Base-by-base conservation (phyloP, 2,329 filamentous ascomycete species). In the Colletotrichum gloeosporioides region DNA sequence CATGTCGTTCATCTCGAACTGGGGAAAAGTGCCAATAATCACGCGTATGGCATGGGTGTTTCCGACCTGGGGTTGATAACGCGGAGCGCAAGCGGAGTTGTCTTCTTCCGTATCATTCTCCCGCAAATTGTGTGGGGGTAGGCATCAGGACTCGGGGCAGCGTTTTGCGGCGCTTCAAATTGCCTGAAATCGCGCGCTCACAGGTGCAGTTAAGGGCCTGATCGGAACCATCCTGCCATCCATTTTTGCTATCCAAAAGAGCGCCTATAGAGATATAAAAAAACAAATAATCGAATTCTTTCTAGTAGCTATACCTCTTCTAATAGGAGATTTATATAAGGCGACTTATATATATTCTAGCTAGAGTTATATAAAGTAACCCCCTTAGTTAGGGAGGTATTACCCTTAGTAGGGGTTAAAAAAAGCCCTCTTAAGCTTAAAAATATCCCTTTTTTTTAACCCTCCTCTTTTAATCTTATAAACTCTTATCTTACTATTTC, bases 91-190 rank as follows among this genome's bases (percentile, higher is more conserved):
- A 57, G 64, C 70, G 73, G 73, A 76, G 57, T 64, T 57, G 71
- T 59, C 44, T 71, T 73, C 44, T 57, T 73, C 73, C 70, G 57
- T 53, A 5, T 34, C 31, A 34, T 18, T 25, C 39, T 63, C 22
- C 39, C 73, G 44, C 64, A 69, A 18, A 27, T 29, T 49, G n/a
- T 68, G 73, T 65, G 70, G 73, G 36, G 73, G 59, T 29, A 64
- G 73, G 69, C 59, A 65, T 76, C 59, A 59, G 70, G 70, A 25
- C 64, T 69, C 64, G 70, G 74, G 59, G 29, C 59, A 76, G 70
- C 64, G 49, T 59, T 65, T 61, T 73, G 70, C 74, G 74, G 74
- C 70, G 74, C 70, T 76, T 76, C 70, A 73, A 53, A 53, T 15
- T 76, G 64, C 73, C 57, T 69, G 59, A 49, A 65, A 70, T 57